phyloP scores from a whole-genome alignment of 345 rosid species.

The Sisymbrium irio region DNA sequence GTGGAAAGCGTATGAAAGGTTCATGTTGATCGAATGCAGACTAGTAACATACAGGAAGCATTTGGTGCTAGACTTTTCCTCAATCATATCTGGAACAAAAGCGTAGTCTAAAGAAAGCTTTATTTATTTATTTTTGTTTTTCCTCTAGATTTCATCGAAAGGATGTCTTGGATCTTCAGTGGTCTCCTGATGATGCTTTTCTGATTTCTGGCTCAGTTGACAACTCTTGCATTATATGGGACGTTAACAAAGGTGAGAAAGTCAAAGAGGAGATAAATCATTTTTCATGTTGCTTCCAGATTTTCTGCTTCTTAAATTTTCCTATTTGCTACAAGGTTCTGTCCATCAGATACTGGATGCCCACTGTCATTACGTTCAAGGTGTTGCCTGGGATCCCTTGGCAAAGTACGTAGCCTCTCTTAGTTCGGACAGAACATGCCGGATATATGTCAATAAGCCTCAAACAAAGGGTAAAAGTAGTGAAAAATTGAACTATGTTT shows the following conservation, averaged over 20 bases:
- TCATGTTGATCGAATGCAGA: background rate
- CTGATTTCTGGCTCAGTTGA: slow-evolving; percentile 95
- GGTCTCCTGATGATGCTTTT: slow-evolving; percentile 78
- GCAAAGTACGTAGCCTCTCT: slow-evolving; percentile 77
- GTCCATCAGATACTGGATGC: slow-evolving; percentile 86
- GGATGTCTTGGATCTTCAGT: slow-evolving; percentile 86
- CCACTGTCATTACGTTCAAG: slow-evolving; percentile 96
- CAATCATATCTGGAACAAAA: background rate
- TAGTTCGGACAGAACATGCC: slow-evolving; percentile 96
- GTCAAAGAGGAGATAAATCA: background rate
- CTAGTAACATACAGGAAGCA: background rate
- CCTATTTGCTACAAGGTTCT: slow-evolving; percentile 53
- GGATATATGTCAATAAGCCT: slow-evolving; percentile 73
- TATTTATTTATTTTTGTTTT: background rate
- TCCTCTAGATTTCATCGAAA: slow-evolving; percentile 79
- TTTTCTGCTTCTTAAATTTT: background rate
- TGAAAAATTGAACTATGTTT: slow-evolving; percentile 65
- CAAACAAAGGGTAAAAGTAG: slow-evolving; percentile 58
- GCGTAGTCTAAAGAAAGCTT: background rate
- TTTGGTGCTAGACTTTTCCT: background rate
- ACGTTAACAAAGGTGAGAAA: slow-evolving; percentile 75
- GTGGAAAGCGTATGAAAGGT: background rate
- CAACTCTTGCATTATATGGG: slow-evolving; percentile 97
- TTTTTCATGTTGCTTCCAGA: slow-evolving; percentile 5
- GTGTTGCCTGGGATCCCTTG: slow-evolving; percentile 98